These are phyloP conservation scores for Fusarium chuoi DNA, from an alignment of 2,329 filamentous ascomycete genomes.

Conservation along the genomic window DNA sequence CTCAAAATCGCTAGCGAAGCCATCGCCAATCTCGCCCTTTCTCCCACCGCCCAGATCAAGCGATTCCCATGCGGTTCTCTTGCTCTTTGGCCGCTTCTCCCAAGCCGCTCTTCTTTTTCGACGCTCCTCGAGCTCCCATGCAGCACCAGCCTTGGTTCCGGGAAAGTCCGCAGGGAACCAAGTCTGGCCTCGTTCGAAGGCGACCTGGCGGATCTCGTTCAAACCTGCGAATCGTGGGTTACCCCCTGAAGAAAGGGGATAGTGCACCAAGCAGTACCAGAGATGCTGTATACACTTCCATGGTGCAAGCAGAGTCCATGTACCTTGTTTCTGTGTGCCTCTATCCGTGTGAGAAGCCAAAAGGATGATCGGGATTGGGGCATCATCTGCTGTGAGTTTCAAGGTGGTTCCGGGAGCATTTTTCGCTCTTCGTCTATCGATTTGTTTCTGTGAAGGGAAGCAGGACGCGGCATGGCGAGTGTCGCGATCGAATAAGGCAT, in stretches of 20 bases:
- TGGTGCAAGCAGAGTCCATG: conserved; percentile 86
- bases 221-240: conserved; percentile 87
- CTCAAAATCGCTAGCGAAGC: conserved; percentile 88
- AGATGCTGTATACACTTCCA: conserved; percentile 89
- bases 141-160: conserved; percentile 79
- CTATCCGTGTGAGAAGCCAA: conserved; percentile 66
- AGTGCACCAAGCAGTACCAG: conserved; percentile 89
- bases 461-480: conserved; percentile 72
- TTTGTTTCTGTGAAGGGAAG: conserved; percentile 78
- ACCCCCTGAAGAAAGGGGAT: conserved; percentile 79
- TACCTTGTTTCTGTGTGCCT: conserved; percentile 67
- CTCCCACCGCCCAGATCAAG: conserved; percentile 78
- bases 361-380: conserved; percentile 80
- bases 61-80: conserved; percentile 78
- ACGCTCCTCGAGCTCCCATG: conserved; percentile 77
- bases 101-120: conserved; percentile 81
- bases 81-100: conserved; percentile 83
- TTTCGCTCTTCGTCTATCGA: conserved; percentile 79
- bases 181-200: conserved; percentile 79
- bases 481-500: conserved; percentile 75
- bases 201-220: conserved; percentile 80
- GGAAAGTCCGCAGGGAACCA: conserved; percentile 91
- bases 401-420: conserved; percentile 72
- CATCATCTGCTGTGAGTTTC: conserved; percentile 68
- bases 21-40: conserved; percentile 84